A percentile compares a stretch with the other conserved stretches of the same genome.
Conservation (phyloP, 2,329 filamentous ascomycete species). For the Alternaria gaisen region DNA sequence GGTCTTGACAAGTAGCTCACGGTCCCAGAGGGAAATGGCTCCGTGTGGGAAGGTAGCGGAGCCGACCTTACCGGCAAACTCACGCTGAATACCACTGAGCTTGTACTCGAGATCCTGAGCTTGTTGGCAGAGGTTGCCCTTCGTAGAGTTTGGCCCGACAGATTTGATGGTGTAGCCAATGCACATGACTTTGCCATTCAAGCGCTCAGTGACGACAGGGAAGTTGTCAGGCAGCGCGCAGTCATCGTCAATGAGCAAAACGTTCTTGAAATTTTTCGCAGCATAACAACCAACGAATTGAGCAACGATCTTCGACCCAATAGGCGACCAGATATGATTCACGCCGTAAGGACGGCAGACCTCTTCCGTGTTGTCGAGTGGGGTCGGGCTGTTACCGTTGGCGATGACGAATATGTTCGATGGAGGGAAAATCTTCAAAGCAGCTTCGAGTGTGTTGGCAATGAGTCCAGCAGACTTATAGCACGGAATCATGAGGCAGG, state of each 20-base stretch:
- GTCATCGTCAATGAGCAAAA: conserved; percentile 28
- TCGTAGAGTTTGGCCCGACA: conserved; percentile 49
- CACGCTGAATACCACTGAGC: conserved; percentile 57
- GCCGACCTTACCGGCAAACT: conserved; percentile 56
- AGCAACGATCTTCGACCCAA: conserved; percentile 27
- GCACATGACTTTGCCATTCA: conserved; percentile 36
- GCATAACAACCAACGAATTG: conserved; percentile 26
- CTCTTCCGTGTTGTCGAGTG: conserved; percentile 28
- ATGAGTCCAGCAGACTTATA: conserved; percentile 26
- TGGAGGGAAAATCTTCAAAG: conserved; percentile 27
- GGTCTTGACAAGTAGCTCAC: conserved; percentile 56
- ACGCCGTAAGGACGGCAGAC: conserved; percentile 25
- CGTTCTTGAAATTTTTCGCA: conserved; percentile 26
- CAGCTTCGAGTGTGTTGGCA: conserved; percentile 22
- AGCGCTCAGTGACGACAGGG: conserved; percentile 24
- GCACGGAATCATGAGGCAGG: conserved; percentile 23
- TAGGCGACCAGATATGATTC: conserved; percentile 24
- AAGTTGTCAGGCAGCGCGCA: conserved; percentile 24
- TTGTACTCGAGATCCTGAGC: conserved; percentile 65
- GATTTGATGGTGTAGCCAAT: conserved; percentile 62
- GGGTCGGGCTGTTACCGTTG: conserved; percentile 25
- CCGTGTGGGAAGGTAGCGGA: conserved; percentile 62
- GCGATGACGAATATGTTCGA: conserved; percentile 27
- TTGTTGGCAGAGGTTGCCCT: conserved; percentile 46
- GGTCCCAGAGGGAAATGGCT: conserved; percentile 60